Percentiles rank a stretch among this genome's conserved stretches.
These are phyloP conservation scores for Fusarium hainanense DNA, from an alignment of 2,329 filamentous ascomycete genomes.

Conservation along the genomic window DNA sequence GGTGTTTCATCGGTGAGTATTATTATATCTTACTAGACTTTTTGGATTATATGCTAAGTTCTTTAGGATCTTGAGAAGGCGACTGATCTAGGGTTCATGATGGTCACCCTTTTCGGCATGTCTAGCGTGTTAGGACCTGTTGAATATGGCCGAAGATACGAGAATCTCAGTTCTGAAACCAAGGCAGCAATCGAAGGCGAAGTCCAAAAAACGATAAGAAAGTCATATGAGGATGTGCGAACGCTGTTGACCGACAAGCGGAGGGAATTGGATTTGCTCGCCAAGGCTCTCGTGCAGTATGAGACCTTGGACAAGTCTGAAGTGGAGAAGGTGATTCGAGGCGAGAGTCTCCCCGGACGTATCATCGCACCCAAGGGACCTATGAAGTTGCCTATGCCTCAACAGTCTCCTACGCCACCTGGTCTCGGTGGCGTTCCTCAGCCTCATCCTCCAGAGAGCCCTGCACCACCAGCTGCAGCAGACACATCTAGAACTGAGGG, in stretches of 20 bases:
- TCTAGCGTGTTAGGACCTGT: slow-evolving; percentile 88
- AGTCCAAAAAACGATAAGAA: slow-evolving; percentile 85
- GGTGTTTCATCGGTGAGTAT: slow-evolving; percentile 80
- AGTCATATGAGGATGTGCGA: slow-evolving; percentile 79
- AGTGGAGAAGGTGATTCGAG: slow-evolving; percentile 88
- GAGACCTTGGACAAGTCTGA: slow-evolving; percentile 91
- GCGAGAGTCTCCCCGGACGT: slow-evolving; percentile 81
- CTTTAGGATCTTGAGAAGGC: slow-evolving; percentile 82
- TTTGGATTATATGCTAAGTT: slow-evolving; percentile 43
- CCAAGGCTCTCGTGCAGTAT: slow-evolving; percentile 91
- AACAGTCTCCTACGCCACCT: slow-evolving; percentile 50
- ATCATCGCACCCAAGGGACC: slow-evolving; percentile 65
- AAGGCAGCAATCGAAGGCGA: slow-evolving; percentile 88
- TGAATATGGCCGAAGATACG: slow-evolving; percentile 84
- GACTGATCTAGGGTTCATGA: slow-evolving; percentile 83
- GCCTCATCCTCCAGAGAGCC: slow-evolving; percentile 50
- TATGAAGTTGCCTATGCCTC: slow-evolving; percentile 53
- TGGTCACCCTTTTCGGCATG: slow-evolving; percentile 93
- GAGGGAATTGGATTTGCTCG: slow-evolving; percentile 86
- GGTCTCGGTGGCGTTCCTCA: slow-evolving; percentile 51
- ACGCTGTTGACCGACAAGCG: slow-evolving; percentile 79
- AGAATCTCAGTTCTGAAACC: slow-evolving; percentile 84
- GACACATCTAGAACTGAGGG: slow-evolving; percentile 43
- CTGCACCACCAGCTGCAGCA: slow-evolving; percentile 51
- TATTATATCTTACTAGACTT: neutral